Conservation (phyloP, 2,329 filamentous ascomycete genomes). For the Coniella vitis region DNA sequence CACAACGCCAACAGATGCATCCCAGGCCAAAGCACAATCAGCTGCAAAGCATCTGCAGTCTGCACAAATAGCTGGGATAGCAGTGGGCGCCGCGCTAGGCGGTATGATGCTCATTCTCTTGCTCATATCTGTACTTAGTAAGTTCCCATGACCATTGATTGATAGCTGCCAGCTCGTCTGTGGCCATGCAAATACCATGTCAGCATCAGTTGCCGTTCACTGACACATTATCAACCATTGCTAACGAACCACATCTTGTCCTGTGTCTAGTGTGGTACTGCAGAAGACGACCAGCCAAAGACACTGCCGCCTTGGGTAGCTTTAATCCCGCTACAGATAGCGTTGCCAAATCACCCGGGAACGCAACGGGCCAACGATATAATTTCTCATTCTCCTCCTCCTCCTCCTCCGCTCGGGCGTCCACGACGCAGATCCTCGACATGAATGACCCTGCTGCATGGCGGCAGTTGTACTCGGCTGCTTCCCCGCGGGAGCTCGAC, state of each 20-base stretch:
- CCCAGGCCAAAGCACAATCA: no score
- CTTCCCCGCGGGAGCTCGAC: constrained; percentile 3
- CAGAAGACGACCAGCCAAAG: not conserved
- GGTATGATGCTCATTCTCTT: no score
- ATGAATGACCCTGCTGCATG: constrained; percentile 6
- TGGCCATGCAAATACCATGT: no score
- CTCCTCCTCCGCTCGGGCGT: not conserved
- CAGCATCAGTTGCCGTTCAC: no score
- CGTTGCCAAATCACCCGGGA: not conserved
- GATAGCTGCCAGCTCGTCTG: no score
- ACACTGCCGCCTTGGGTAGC: not conserved
- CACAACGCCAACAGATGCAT: no score
- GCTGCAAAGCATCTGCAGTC: no score
- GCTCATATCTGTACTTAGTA: not conserved
- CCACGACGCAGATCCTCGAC: not conserved
- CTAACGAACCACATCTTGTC: not conserved
- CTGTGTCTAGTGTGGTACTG: constrained; percentile 5
- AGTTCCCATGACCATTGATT: not conserved
- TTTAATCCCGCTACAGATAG: constrained; percentile 2
- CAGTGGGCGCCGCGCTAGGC: not conserved
- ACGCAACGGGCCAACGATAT: not conserved
- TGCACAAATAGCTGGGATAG: not conserved
- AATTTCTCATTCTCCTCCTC: no score
- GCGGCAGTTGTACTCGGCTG: constrained; percentile 3
- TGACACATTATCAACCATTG: no score